Evolutionary conservation across 352 stramenopile species (phyloP).

Genomic region (Phytophthora colocasiae): DNA sequence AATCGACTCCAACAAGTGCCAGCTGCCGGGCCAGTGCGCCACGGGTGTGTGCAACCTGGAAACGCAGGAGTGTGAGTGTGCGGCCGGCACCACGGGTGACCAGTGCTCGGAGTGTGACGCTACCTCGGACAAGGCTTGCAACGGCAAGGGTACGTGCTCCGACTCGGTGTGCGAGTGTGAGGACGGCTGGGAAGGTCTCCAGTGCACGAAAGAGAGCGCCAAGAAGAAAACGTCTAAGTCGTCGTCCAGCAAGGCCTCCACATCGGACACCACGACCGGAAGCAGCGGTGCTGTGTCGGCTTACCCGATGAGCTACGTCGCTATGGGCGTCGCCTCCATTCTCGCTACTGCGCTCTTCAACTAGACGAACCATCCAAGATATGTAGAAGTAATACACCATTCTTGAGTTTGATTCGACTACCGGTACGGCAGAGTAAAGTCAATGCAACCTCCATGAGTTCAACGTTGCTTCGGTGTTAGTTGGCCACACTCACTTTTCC

Average conservation of each 20-base stretch:
- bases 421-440: background rate
- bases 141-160: slow-evolving; percentile 61
- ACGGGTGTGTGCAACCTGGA: slow-evolving; percentile 74
- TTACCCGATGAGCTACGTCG: slow-evolving; percentile 24
- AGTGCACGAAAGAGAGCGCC: slow-evolving; percentile 71
- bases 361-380: slow-evolving; percentile 26
- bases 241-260: slow-evolving; percentile 25
- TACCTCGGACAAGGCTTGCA: slow-evolving; percentile 64
- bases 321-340: slow-evolving; percentile 37
- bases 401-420: slow-evolving; percentile 25
- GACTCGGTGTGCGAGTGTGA: slow-evolving; percentile 64
- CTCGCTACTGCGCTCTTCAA: slow-evolving; percentile 43
- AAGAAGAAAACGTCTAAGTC: slow-evolving; percentile 48
- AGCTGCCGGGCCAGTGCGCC: slow-evolving; percentile 71
- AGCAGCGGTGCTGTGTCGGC: slow-evolving; percentile 31
- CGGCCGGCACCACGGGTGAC: slow-evolving; percentile 64
- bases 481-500: background rate
- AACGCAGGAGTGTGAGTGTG: slow-evolving; percentile 71
- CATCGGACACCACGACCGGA: slow-evolving; percentile 11
- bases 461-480: background rate
- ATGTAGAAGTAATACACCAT: slow-evolving; percentile 36
- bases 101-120: slow-evolving; percentile 80
- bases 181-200: slow-evolving; percentile 64
- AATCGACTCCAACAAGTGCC: slow-evolving; percentile 81
- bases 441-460: slow-evolving; percentile 2